Percentiles rank a stretch among this genome's conserved stretches.
phyloP scores from a whole-genome alignment of 228 moss, liverwort and hornwort genomes.

The Sphagnum fallax region DNA sequence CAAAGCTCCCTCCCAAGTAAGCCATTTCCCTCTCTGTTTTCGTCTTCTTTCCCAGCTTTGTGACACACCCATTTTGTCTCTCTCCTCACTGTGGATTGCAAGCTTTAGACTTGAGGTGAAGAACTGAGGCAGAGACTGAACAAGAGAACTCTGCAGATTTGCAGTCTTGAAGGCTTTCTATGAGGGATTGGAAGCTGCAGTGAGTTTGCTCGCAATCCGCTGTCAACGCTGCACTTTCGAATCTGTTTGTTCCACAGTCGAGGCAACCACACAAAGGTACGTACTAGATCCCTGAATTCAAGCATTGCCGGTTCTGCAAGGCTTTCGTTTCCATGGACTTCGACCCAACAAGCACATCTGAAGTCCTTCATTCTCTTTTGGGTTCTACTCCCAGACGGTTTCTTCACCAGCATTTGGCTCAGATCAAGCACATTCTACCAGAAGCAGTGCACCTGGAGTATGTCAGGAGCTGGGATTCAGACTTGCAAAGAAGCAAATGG shows the following conservation, averaged over 20 bases:
- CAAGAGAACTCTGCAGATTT: conserved; percentile 20
- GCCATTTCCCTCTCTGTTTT: not conserved
- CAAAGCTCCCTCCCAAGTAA: conserved; percentile 38
- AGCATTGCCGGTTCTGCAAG: no score
- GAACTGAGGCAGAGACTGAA: not conserved
- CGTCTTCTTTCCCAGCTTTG: not conserved
- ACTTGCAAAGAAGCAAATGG: conserved; percentile 67
- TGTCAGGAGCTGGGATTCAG: conserved; percentile 60
- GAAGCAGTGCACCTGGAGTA: conserved; percentile 75
- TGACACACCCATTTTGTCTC: not conserved
- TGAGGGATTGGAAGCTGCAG: conserved; percentile 81
- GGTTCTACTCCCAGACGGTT: conserved; percentile 51
- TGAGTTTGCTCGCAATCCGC: conserved; percentile 69
- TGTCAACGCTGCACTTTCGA: conserved; percentile 78
- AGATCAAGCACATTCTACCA: conserved; percentile 72
- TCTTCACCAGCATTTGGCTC: conserved; percentile 71
- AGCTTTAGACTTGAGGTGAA: not conserved
- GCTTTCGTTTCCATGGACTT: no score
- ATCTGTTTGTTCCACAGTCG: conserved; percentile 71
- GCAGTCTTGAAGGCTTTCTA: conserved; percentile 67
- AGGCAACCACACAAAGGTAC: conserved; percentile 85
- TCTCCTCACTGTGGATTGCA: not conserved
- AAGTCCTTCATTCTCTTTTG: not conserved
- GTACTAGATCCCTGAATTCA: no score
- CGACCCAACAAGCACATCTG: no score